A percentile compares a stretch with the other conserved stretches of the same genome.
These are phyloP conservation scores for Saccharomycodes ludwigii DNA, from an alignment of 805 yeast species.

Conservation along the genomic window DNA sequence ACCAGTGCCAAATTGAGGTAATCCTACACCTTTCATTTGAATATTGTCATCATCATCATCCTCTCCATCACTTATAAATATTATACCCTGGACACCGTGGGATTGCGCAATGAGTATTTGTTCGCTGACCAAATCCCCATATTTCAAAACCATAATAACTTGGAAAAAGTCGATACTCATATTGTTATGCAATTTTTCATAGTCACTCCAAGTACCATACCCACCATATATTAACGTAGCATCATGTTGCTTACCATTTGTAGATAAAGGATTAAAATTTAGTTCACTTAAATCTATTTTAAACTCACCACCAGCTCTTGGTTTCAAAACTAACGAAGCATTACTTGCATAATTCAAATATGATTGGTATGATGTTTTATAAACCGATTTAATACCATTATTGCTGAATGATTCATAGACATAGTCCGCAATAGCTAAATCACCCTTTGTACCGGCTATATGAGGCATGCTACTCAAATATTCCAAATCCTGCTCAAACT, in stretches of 20 bases:
- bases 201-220: conserved; percentile 51
- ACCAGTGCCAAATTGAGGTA: conserved; percentile 55
- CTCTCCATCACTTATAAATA: conserved; percentile 46
- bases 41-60: conserved; percentile 19
- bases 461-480: conserved; percentile 77
- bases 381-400: conserved; percentile 39
- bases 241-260: conserved; percentile 37
- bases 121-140: conserved; percentile 39
- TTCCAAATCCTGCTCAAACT: conserved; percentile 54
- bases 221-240: conserved; percentile 52
- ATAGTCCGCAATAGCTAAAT: conserved; percentile 56
- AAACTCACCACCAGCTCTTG: conserved; percentile 16
- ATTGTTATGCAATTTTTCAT: conserved; percentile 25
- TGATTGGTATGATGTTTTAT: conserved; percentile 32
- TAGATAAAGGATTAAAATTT: conserved; percentile 62
- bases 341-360: conserved; percentile 55
- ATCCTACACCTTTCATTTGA: conserved; percentile 37
- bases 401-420: conserved; percentile 45
- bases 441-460: conserved; percentile 81
- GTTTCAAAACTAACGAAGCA: conserved; percentile 14
- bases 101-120: conserved; percentile 44
- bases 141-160: conserved; percentile 46
- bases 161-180: conserved; percentile 30
- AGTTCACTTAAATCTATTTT: conserved; percentile 17
- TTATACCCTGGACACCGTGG: conserved; percentile 48